Evolutionary conservation across 345 rosid genomes (phyloP).

Genomic region (Adansonia digitata): DNA sequence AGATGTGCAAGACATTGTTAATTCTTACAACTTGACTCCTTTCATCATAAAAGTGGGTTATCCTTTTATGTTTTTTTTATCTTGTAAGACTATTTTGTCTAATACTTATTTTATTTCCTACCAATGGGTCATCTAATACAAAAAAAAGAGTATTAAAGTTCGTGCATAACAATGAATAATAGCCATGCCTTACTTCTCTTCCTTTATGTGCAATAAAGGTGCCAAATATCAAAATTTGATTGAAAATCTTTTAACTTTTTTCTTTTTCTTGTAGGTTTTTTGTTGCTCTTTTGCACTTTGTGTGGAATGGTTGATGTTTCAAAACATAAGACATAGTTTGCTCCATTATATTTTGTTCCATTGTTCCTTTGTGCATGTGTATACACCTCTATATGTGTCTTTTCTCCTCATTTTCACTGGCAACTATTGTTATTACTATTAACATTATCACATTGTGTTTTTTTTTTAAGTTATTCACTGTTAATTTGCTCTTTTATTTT

Average conservation of each 20-base stretch:
- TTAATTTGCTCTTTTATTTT: not conserved
- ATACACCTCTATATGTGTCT: not conserved
- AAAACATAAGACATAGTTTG: not conserved
- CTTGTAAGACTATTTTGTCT: not conserved
- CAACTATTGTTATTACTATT: not conserved
- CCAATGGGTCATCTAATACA: not conserved
- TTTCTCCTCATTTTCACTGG: not conserved
- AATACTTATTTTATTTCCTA: not conserved
- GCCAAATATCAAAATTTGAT: not conserved
- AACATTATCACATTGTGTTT: not conserved
- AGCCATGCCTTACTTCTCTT: not conserved
- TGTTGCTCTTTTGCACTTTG: not conserved
- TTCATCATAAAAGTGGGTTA: constrained; percentile 64
- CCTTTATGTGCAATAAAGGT: not conserved
- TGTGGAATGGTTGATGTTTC: not conserved
- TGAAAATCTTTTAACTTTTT: not conserved
- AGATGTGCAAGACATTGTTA: constrained; percentile 48
- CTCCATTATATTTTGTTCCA: not conserved
- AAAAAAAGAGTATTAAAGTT: not conserved
- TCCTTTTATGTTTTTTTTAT: constrained; percentile 22
- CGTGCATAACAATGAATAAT: not conserved
- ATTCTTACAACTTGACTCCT: constrained; percentile 72
- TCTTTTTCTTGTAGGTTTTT: not conserved
- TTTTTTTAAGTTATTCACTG: not conserved
- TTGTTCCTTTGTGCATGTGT: not conserved